Evolutionary conservation across 202 grass and related monocot genomes (phyloP).

Genomic region (Setaria italica): DNA sequence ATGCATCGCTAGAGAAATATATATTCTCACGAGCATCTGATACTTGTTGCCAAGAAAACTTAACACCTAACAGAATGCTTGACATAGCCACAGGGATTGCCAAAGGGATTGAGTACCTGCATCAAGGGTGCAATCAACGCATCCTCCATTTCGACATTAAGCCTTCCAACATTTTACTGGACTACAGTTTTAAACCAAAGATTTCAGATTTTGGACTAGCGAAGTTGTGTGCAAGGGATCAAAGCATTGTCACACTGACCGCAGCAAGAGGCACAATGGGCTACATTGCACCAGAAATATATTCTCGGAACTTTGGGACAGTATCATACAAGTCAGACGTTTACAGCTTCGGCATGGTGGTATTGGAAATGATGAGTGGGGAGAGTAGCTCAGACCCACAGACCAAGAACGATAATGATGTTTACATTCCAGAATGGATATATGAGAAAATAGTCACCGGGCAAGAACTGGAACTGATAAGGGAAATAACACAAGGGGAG

Average conservation of each 20-base stretch:
- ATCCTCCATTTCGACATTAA: constrained; percentile 82
- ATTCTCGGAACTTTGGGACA: constrained; percentile 60
- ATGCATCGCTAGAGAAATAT: constrained; percentile 66
- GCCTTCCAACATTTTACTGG: constrained; percentile 60
- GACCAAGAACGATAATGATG: constrained; percentile 1
- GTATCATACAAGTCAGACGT: constrained; percentile 71
- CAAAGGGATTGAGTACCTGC: constrained; percentile 53
- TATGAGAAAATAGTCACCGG: constrained; percentile 40
- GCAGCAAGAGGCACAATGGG: constrained; percentile 72
- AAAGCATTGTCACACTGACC: constrained; percentile 58
- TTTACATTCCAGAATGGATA: constrained; percentile 62
- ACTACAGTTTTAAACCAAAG: constrained; percentile 58
- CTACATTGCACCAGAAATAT: constrained; percentile 78
- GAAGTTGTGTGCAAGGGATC: constrained; percentile 61
- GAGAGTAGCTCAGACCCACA: constrained; percentile 45
- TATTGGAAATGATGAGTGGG: constrained; percentile 62
- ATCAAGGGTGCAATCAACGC: constrained; percentile 60
- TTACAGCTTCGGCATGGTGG: constrained; percentile 75
- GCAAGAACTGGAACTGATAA: constrained; percentile 24
- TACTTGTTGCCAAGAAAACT: background rate
- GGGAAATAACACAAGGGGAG: constrained; percentile 38
- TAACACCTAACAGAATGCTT: constrained; percentile 36
- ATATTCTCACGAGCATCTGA: constrained; percentile 36
- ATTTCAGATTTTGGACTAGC: constrained; percentile 73
- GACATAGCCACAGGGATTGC: constrained; percentile 53